Percentiles rank a stretch among this genome's conserved stretches.
Conservation (phyloP, 371 early-diverging fungal species). For the Chytridiales sp. region DNA sequence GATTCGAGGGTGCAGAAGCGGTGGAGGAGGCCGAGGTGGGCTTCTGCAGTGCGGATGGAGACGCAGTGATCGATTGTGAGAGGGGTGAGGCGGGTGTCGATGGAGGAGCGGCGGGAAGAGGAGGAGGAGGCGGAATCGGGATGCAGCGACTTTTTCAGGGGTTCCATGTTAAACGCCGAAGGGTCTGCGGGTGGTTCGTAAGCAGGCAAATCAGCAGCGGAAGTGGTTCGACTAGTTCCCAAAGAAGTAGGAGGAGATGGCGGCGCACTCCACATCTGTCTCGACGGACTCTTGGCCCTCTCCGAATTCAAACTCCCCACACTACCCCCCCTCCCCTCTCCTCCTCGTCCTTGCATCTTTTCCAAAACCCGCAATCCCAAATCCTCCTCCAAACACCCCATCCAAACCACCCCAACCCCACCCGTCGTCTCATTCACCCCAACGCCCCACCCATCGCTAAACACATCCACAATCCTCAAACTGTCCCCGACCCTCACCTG, state of each 20-base stretch:
- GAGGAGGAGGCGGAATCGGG: too few relatives aligned
- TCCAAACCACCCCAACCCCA: not conserved
- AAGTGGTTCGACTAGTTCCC: not conserved
- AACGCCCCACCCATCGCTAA: not conserved
- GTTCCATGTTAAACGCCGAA: not conserved
- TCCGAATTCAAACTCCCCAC: not conserved
- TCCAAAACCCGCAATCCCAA: too few relatives aligned
- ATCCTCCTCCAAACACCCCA: not conserved
- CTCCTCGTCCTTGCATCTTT: too few relatives aligned
- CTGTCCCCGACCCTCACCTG: not conserved
- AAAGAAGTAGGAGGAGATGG: not conserved
- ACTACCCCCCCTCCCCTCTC: too few relatives aligned
- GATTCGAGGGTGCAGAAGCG: slow-evolving; percentile 28
- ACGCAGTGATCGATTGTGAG: slow-evolving; percentile 20
- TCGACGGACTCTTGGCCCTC: not conserved
- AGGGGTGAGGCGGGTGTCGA: slow-evolving; percentile 1
- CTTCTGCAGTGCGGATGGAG: slow-evolving; percentile 6
- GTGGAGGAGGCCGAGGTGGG: slow-evolving; percentile 31
- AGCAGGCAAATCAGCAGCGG: not conserved
- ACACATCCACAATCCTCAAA: not conserved
- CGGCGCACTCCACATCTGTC: not conserved
- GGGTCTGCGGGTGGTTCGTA: not conserved
- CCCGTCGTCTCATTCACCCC: not conserved
- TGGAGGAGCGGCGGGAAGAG: too few relatives aligned
- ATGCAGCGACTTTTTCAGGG: too few relatives aligned